Conservation (phyloP, 2,329 filamentous ascomycete species). For the Claviceps lovelessii region DNA sequence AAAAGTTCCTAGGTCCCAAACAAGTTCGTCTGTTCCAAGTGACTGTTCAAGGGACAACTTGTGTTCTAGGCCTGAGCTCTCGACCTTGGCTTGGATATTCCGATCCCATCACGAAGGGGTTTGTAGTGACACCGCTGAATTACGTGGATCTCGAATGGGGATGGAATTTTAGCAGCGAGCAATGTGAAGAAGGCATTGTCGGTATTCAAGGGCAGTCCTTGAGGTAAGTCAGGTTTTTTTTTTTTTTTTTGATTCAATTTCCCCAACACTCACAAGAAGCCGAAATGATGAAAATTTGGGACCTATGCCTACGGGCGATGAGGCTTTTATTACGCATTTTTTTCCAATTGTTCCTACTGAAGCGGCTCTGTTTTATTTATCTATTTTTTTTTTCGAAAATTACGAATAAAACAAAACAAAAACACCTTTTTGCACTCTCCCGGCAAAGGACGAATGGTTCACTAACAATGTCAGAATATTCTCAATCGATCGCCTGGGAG, state of each 20-base stretch:
- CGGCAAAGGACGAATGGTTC: background rate
- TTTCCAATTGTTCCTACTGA: conserved; percentile 98
- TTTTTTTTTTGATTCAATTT: background rate
- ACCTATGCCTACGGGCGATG: conserved; percentile 42
- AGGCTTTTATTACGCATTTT: conserved; percentile 37
- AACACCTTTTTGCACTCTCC: background rate
- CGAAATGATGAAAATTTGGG: conserved; percentile 51
- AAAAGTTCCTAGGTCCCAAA: conserved; percentile 85
- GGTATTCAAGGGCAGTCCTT: conserved; percentile 81
- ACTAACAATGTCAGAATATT: conserved; percentile 52
- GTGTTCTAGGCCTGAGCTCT: conserved; percentile 79
- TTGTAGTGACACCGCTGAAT: conserved; percentile 83
- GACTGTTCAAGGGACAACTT: conserved; percentile 70
- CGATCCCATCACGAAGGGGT: conserved; percentile 71
- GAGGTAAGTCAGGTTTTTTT: conserved; percentile 41
- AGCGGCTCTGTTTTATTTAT: conserved; percentile 18
- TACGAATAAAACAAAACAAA: background rate
- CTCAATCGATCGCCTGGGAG: conserved; percentile 71
- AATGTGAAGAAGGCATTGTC: conserved; percentile 86
- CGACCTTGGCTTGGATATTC: conserved; percentile 94
- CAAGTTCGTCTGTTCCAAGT: conserved; percentile 83
- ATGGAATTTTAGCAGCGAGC: conserved; percentile 92
- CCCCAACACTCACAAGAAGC: conserved; percentile 23
- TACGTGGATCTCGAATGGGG: conserved; percentile 83
- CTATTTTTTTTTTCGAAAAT: too few species aligned